These are phyloP conservation scores for Helotiales sp. DNA, from an alignment of 2,329 filamentous ascomycete genomes.

Conservation along the genomic window DNA sequence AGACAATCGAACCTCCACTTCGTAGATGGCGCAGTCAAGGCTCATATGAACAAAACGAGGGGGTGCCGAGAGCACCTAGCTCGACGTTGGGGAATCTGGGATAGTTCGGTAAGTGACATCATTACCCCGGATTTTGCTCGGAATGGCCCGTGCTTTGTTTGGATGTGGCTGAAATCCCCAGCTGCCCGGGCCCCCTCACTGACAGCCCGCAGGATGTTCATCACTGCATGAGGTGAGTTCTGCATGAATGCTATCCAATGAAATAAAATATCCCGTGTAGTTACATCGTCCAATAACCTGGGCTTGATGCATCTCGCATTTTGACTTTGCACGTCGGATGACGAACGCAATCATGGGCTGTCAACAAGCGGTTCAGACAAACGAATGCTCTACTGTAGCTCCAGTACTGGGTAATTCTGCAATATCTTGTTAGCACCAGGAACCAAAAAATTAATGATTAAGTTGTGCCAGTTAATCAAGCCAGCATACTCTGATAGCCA, in stretches of 20 bases:
- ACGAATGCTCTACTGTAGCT: too few species aligned
- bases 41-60: constrained; percentile 2
- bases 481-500: too few species aligned
- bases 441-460: too few species aligned
- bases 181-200: neutral
- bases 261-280: neutral
- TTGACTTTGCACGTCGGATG: neutral
- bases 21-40: neutral
- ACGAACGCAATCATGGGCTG: too few species aligned
- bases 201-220: neutral
- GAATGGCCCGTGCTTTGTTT: neutral
- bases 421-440: too few species aligned
- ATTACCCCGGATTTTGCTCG: constrained; percentile 26
- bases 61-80: neutral
- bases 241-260: neutral
- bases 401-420: too few species aligned
- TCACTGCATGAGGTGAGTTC: neutral
- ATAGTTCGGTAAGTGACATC: constrained; percentile 12
- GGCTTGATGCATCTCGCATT: neutral
- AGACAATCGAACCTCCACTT: neutral
- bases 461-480: too few species aligned
- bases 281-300: neutral
- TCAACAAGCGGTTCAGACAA: too few species aligned
- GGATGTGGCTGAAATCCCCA: too few species aligned
- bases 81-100: neutral